These are phyloP conservation scores for Diversispora epigaea DNA, from an alignment of 192 early-diverging fungal genomes.

Conservation along the genomic window DNA sequence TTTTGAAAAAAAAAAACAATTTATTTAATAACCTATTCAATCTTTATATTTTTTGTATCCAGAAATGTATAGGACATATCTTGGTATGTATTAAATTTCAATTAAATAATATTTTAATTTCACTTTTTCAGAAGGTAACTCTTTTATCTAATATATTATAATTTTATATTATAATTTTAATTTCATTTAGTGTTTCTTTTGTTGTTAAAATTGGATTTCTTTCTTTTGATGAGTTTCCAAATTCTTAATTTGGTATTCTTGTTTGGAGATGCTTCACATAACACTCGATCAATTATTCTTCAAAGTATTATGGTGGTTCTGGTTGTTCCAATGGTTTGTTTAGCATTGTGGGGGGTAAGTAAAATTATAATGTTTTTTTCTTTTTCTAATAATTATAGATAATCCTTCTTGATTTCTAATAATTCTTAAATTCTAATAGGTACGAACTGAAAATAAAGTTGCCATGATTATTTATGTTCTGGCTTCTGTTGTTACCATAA, in stretches of 20 bases:
- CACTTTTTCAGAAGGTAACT: background rate
- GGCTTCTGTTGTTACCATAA: background rate
- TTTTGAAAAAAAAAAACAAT: too few relatives aligned
- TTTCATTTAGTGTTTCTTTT: conserved; percentile 19
- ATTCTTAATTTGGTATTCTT: conserved; percentile 28
- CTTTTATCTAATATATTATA: background rate
- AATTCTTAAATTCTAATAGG: conserved; percentile 1
- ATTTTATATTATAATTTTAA: background rate
- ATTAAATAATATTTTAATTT: background rate
- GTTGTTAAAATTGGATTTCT: conserved; percentile 5
- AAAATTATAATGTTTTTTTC: background rate
- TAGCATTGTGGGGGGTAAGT: conserved; percentile 29
- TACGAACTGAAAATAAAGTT: conserved; percentile 17
- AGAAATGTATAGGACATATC: conserved; percentile 69
- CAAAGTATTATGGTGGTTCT: conserved; percentile 17
- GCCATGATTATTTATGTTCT: conserved; percentile 16
- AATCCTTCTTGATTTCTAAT: background rate
- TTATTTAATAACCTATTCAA: background rate
- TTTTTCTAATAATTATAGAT: background rate
- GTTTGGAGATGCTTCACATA: background rate
- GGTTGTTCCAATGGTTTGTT: conserved; percentile 7
- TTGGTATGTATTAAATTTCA: background rate
- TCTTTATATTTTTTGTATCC: background rate
- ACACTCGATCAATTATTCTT: conserved; percentile 1
- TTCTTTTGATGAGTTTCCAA: conserved; percentile 22